These are phyloP conservation scores for Syzygium grande DNA, from an alignment of 345 rosid genomes.

Conservation along the genomic window DNA sequence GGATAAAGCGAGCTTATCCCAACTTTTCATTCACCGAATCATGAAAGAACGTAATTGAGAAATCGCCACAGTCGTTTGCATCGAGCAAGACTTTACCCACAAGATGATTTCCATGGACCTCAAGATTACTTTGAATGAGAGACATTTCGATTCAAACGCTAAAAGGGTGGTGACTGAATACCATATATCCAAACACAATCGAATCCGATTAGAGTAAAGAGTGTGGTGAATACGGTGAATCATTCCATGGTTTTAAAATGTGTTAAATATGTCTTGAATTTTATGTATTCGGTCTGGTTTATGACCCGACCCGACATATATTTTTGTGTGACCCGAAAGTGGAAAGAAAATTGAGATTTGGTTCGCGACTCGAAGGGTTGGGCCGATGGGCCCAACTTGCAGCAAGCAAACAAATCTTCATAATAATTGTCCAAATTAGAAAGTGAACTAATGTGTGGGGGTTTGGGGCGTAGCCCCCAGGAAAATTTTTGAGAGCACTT, in stretches of 20 bases:
- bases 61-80: neutral
- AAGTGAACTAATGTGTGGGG: too few relatives aligned
- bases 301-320: too few relatives aligned
- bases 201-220: neutral
- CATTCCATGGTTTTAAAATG: neutral
- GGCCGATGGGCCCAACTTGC: too few relatives aligned
- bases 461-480: too few relatives aligned
- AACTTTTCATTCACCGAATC: neutral
- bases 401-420: too few relatives aligned
- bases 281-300: too few relatives aligned
- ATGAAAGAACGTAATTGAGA: neutral
- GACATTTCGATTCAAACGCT: neutral
- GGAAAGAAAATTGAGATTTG: too few relatives aligned
- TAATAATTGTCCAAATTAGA: too few relatives aligned
- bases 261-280: too few relatives aligned
- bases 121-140: neutral
- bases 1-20: neutral
- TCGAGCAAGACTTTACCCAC: neutral
- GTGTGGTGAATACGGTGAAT: fast-evolving
- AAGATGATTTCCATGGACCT: neutral
- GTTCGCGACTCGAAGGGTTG: too few relatives aligned
- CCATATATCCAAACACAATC: neutral
- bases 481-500: too few relatives aligned
- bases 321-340: too few relatives aligned
- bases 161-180: neutral